Base-by-base conservation (phyloP, 2,329 filamentous ascomycete genomes). In the Ophiostoma novo-ulmi region DNA sequence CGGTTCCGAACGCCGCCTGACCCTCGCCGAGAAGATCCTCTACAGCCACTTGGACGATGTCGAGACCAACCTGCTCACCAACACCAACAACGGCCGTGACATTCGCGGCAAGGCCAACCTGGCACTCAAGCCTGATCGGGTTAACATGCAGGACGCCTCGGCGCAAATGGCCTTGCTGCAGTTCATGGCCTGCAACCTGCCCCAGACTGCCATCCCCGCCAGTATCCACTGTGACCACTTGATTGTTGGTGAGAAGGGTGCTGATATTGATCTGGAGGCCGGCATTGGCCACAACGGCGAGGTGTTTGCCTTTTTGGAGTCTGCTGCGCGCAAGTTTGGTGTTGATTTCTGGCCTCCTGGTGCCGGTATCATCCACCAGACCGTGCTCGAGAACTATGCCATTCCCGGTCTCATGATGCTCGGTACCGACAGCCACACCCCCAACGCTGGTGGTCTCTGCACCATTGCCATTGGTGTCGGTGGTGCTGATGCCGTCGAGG, bases 151-250 rank as follows among this genome's bases (percentile, higher is more conserved):
- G 82, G 95, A 99, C 83, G 95, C 95, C 17, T 97, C 93, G 39
- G 95, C 95, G 6, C 95, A 99, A 83, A 99, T 99, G 95, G 95
- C 95, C 1, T 84, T 99, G 74, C 83, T 99, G 76, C 95, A 99
- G 81, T 99, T 99, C 85, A 99, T 99, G 94, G 92, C 92, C 38
- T 99, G 95, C 80, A 92, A 93, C 70, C 85, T 99, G 70, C 91
- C 91, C 38, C 88, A 88, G 72, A 97, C 95, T 1, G 94, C 94
- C 11, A 94, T 99, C 68, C 95, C 95, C 13, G 94, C 95, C 67
- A 97, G 94, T 80, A 97, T 98, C 76, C 95, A 99, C 83, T 99
- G 95, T 81, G 95, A 99, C 82, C 95, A 99, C 80, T 90, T 99
- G 89, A 98, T 99, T 81, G 94, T 98, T 39, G 95, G 94, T 71